phyloP scores from a whole-genome alignment of 148 eudicot genomes.

The Hydrangea macrophylla region DNA sequence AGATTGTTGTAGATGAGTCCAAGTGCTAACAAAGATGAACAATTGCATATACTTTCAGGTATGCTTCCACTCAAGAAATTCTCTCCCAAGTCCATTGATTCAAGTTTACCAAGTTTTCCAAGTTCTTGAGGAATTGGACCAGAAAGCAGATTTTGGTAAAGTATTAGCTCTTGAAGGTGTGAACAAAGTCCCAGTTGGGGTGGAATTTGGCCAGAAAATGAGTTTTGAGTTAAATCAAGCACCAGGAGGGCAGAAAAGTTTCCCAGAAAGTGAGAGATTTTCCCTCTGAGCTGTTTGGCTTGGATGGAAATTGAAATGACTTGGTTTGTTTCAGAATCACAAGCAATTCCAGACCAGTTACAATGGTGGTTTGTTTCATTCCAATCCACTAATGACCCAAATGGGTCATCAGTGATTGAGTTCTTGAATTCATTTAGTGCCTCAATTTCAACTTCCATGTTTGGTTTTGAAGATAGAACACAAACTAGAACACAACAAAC shows the following conservation, averaged over 20 bases:
- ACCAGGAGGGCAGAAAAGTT: slow-evolving; percentile 63
- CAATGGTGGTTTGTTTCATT: slow-evolving; percentile 49
- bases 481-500: slow-evolving; percentile 3
- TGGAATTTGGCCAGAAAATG: slow-evolving; percentile 61
- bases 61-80: slow-evolving; percentile 60
- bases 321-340: slow-evolving; percentile 33
- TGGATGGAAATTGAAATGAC: slow-evolving; percentile 47
- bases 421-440: slow-evolving; percentile 63
- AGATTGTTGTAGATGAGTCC: slow-evolving; percentile 45
- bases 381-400: slow-evolving; percentile 58
- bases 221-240: slow-evolving; percentile 64
- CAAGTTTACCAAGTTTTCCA: slow-evolving; percentile 47
- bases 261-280: slow-evolving; percentile 53
- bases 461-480: slow-evolving; percentile 23
- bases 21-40: slow-evolving; percentile 42
- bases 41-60: slow-evolving; percentile 57
- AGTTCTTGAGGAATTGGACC: slow-evolving; percentile 56
- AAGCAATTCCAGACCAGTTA: slow-evolving; percentile 85
- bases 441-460: slow-evolving; percentile 29
- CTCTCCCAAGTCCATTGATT: slow-evolving; percentile 44
- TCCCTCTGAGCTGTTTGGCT: slow-evolving; percentile 52
- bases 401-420: slow-evolving; percentile 56
- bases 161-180: slow-evolving; percentile 35
- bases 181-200: slow-evolving; percentile 52
- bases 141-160: slow-evolving; percentile 51